Conservation (phyloP, 176 grass and related monocot genomes). For the Pontederia paniculata region DNA sequence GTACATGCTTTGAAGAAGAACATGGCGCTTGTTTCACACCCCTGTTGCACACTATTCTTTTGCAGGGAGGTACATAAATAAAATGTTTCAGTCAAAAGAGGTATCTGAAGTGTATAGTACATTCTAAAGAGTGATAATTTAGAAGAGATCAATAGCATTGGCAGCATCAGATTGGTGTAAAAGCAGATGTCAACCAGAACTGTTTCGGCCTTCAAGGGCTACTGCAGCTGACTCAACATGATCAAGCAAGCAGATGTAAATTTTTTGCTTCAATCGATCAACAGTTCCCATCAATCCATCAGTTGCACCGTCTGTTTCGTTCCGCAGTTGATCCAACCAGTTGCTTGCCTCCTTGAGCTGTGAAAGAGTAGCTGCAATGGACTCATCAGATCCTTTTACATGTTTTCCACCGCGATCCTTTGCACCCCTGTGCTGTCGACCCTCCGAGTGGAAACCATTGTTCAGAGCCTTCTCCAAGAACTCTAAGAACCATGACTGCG, state of each 20-base stretch:
- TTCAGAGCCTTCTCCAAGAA: constrained; percentile 64
- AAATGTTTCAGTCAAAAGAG: no score
- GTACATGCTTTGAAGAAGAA: no score
- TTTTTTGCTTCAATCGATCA: constrained; percentile 78
- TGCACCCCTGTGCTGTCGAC: constrained; percentile 20
- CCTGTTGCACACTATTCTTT: no score
- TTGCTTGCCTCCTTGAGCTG: constrained; percentile 82
- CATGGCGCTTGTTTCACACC: no score
- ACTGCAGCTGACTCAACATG: constrained; percentile 85
- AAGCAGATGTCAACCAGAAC: background rate
- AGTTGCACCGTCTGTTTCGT: constrained; percentile 19
- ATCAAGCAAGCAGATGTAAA: constrained; percentile 72
- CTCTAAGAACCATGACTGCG: constrained; percentile 70
- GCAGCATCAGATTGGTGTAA: no score
- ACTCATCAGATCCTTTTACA: constrained; percentile 47
- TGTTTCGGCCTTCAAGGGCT: constrained; percentile 57
- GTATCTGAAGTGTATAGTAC: no score
- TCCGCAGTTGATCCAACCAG: constrained; percentile 71
- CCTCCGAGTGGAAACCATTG: constrained; percentile 54
- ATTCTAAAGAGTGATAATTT: no score
- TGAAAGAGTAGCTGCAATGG: constrained; percentile 64
- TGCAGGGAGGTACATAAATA: no score
- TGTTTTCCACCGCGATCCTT: constrained; percentile 37
- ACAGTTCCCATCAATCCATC: constrained; percentile 47
- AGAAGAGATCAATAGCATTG: no score